Base-by-base conservation (phyloP, 225 moss, liverwort and hornwort genomes). In the Sphagnum tenellum region DNA sequence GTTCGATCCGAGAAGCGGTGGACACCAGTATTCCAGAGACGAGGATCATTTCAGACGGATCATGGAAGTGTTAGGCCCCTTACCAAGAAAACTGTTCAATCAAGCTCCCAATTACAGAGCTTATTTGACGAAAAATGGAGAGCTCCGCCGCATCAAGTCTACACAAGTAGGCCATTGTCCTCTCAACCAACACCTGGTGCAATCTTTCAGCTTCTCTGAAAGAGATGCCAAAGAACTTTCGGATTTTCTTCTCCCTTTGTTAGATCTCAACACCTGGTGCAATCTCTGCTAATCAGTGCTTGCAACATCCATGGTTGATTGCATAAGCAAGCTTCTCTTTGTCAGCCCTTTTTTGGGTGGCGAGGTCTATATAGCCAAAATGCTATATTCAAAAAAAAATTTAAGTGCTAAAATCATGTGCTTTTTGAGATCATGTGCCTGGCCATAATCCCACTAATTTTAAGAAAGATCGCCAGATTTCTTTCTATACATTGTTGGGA, bases 41-140 rank as follows among this genome's bases (percentile, higher is more conserved):
- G 86, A 88, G 84, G 88, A 95, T 70, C 89, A 95, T 70, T 81
- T 92, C 57, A 86, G 86, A 45, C 86, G 86, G 54, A 92, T 95
- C 71, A 80, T 88, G 70, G 79, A 95, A 79, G 64, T 88, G 53
- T 47, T 95, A 45, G 91, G 88, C 12, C 81, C 89, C 55, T 79
- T 95, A 70, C 86, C 91, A 2, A 75, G 81, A 48, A 81, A 59
- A 29, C 69, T 89, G 57, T 64, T 61, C 51, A 57, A 10, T 7
- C 65, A 61, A 12, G 89, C 89, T 0, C 66, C 45, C 53, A 74
- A 89, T 66, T 82, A 86, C 12, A 44, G 72, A 8, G 70, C 83
- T 4, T 94, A 86, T 57, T 81, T 94, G 44, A 89, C 78, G 58
- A 80, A 80, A 62, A 51, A 88, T 62, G 90, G 90, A 0, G 79